Base-by-base conservation (phyloP, 495 filamentous ascomycete genomes). In the Bombardia bombarda region DNA sequence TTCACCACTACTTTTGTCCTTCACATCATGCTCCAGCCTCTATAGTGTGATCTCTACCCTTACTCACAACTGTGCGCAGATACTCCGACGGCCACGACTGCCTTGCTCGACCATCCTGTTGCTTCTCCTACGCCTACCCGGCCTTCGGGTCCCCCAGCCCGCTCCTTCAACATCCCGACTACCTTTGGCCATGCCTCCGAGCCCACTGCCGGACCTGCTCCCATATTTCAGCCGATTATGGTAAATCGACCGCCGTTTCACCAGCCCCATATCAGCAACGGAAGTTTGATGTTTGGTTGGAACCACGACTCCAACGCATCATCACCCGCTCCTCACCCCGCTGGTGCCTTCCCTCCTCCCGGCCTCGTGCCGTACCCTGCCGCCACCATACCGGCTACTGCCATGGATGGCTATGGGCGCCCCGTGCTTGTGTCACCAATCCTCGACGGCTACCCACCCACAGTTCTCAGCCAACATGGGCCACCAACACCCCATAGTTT, bases 401-500 rank as follows among this genome's bases (percentile, higher is more conserved):
- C 59, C 13, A 40, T 57, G 41, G 66, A 68, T 46, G 56, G 47
- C n/a, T 58, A 40, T 49, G 60, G 46, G 21, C 63, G 55, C 31
- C 60, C 60, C n/a, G 46, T 51, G 38, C 50, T 61, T 35, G 49
- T 51, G 16, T 50, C 56, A 1, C 61, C 62, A 44, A 55, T 56
- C 18, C 45, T 58, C 12, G 69, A 73, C 20, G 57, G 56, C 14
- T 68, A 60, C 22, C 60, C 60, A 3, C 58, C 67, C 24, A 39
- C 49, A 32, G 46, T 51, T 23, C 42, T 60, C 45, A 59, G 52
- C 46, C 69, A 59, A 42, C 68, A 67, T 39, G 66, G 64, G 0
- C 66, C 72, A 5, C 64, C 68, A 5, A 75, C 72, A 6, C 71
- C 73, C 3, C 72, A 70, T 28, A 77, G 73, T 45, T 71, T 73